A percentile compares a stretch with the other conserved stretches of the same genome.
phyloP scores from a whole-genome alignment of 169 alveolate species.

The Plasmodium gonderi region DNA sequence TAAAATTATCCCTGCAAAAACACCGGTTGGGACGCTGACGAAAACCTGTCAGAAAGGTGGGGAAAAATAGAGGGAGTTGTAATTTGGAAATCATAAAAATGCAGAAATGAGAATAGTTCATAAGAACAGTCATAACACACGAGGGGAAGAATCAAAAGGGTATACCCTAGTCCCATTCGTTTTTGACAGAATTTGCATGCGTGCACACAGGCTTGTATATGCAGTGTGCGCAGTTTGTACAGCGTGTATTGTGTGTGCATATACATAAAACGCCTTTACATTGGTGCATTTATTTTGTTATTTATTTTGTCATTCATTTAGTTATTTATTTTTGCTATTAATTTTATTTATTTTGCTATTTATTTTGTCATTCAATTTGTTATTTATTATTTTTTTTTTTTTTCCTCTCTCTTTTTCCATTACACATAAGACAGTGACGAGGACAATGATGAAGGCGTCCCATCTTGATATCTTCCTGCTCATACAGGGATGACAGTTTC shows the following conservation, averaged over 20 bases:
- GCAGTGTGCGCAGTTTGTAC: not conserved
- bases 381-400: not conserved
- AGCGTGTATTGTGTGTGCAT: too few species aligned
- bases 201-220: too few species aligned
- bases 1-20: constrained; percentile 81
- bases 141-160: too few species aligned
- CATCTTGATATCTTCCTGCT: constrained; percentile 84
- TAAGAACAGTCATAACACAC: too few species aligned
- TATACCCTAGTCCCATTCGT: too few species aligned
- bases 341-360: not conserved
- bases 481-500: constrained; percentile 84
- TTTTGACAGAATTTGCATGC: too few species aligned
- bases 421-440: constrained; percentile 84
- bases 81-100: not conserved
- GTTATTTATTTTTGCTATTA: not conserved
- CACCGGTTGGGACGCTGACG: constrained; percentile 85
- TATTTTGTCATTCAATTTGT: not conserved
- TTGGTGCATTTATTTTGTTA: too few species aligned
- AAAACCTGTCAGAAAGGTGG: constrained; percentile 57
- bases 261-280: too few species aligned
- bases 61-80: too few species aligned
- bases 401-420: constrained; percentile 5
- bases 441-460: constrained; percentile 86
- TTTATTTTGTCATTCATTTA: too few species aligned
- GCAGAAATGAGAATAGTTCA: not conserved